A percentile compares a stretch with the other conserved stretches of the same genome.
phyloP scores from a whole-genome alignment of 495 filamentous ascomycete species.

The Penicillium tannophilum region DNA sequence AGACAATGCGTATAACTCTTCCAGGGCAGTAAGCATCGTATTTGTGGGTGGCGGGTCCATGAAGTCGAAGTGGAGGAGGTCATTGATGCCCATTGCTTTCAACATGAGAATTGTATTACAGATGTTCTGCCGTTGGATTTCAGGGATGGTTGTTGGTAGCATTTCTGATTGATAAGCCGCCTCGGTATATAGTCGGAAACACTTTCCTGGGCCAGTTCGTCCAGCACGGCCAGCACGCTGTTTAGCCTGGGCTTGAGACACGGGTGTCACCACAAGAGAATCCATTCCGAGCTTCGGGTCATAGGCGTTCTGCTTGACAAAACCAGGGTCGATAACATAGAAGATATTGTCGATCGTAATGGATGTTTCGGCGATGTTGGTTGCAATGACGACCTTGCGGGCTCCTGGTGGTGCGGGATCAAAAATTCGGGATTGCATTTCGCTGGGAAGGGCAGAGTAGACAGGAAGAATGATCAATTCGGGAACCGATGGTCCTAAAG shows the following conservation, averaged over 20 bases:
- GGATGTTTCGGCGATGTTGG: conserved; percentile 97
- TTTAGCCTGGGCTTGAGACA: conserved; percentile 95
- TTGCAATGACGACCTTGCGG: conserved; percentile 95
- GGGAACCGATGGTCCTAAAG: conserved; percentile 83
- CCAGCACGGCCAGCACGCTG: conserved; percentile 92
- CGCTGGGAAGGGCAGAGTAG: conserved; percentile 87
- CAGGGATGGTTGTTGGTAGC: conserved; percentile 92
- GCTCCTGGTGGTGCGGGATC: conserved; percentile 87
- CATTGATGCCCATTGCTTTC: conserved; percentile 99
- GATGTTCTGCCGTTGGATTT: conserved; percentile 97
- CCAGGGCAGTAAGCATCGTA: conserved; percentile 94
- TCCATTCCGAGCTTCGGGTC: conserved; percentile 99
- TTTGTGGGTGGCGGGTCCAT: conserved; percentile 98
- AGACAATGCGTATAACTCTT: conserved; percentile 90
- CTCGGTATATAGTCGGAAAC: conserved; percentile 95
- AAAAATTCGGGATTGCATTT: conserved; percentile 94
- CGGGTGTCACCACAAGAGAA: conserved; percentile 88
- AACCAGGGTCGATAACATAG: conserved; percentile 96
- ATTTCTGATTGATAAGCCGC: conserved; percentile 95
- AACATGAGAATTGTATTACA: conserved; percentile 95
- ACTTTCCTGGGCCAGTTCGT: conserved; percentile 93
- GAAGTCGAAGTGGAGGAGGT: conserved; percentile 96
- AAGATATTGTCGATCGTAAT: conserved; percentile 98
- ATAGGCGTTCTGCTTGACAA: conserved; percentile 97
- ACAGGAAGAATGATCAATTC: conserved; percentile 93